These are phyloP conservation scores for Diospyros lotus DNA, from an alignment of 148 eudicot genomes.

Conservation along the genomic window DNA sequence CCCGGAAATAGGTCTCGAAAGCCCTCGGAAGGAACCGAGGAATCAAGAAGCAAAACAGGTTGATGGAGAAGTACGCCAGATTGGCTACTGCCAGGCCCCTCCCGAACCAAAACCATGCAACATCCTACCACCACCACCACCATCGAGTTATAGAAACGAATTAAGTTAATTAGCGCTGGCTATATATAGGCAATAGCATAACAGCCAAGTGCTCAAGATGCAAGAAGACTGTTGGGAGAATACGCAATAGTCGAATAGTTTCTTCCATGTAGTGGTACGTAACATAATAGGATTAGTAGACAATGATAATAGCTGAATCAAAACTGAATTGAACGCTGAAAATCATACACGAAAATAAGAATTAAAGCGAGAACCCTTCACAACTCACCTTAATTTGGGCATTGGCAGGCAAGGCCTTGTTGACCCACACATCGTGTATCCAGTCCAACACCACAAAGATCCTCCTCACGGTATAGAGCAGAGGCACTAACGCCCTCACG, in stretches of 20 bases:
- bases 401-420: constrained; percentile 54
- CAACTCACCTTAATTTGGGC: constrained; percentile 48
- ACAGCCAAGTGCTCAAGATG: too few relatives aligned
- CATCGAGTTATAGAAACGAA: neutral
- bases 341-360: too few relatives aligned
- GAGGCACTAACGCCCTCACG: constrained; percentile 78
- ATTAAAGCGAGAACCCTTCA: too few relatives aligned
- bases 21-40: constrained; percentile 78
- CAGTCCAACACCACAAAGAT: constrained; percentile 71
- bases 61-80: constrained; percentile 54
- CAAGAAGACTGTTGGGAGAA: too few relatives aligned
- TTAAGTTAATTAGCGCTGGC: too few relatives aligned
- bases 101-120: constrained; percentile 74
- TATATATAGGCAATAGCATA: neutral
- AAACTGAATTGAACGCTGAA: too few relatives aligned
- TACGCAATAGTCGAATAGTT: too few relatives aligned
- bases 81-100: constrained; percentile 49
- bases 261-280: too few relatives aligned
- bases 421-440: constrained; percentile 68
- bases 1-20: constrained; percentile 60
- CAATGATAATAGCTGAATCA: too few relatives aligned
- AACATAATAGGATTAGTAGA: too few relatives aligned
- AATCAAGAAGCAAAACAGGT: constrained; percentile 58
- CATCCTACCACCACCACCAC: constrained; percentile 32
- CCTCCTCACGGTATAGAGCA: constrained; percentile 77